Evolutionary conservation across 768 basidiomycete genomes (phyloP).

Genomic region (Clavulina sp.): DNA sequence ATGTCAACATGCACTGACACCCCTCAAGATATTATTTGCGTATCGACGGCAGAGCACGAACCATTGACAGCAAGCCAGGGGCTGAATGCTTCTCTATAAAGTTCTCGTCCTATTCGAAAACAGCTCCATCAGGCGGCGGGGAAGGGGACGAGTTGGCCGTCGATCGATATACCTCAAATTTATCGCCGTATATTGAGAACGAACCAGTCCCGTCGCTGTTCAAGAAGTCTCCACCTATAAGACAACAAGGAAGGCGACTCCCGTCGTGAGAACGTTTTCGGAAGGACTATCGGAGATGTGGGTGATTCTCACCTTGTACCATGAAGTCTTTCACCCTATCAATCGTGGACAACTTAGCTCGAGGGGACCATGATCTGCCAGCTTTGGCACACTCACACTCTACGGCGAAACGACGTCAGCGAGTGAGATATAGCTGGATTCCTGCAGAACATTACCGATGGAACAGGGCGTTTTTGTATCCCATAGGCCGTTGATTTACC

Average conservation of each 20-base stretch:
- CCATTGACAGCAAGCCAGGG: slow-evolving; percentile 86
- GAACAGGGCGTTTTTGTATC: slow-evolving; percentile 82
- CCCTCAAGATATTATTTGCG: no score
- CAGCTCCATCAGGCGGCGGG: background rate
- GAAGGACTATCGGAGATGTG: no score
- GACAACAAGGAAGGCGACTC: background rate
- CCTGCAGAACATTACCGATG: slow-evolving; percentile 44
- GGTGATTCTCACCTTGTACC: slow-evolving; percentile 82
- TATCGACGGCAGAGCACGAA: no score
- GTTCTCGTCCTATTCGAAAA: slow-evolving; percentile 62
- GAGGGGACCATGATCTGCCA: background rate
- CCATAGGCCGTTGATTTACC: slow-evolving; percentile 71
- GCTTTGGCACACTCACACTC: slow-evolving; percentile 40
- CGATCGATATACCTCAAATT: slow-evolving; percentile 50
- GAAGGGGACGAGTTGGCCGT: background rate
- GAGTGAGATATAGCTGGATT: background rate
- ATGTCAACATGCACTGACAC: no score
- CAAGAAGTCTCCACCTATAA: slow-evolving; percentile 76
- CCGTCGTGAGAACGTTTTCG: background rate
- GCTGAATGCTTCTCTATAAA: slow-evolving; percentile 77
- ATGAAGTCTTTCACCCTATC: slow-evolving; percentile 45
- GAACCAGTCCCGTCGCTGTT: slow-evolving; percentile 91
- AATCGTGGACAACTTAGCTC: background rate
- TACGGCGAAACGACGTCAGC: slow-evolving; percentile 15
- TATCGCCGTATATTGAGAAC: slow-evolving; percentile 93